phyloP scores from a whole-genome alignment of 2,329 filamentous ascomycete species.

The Balansia obtecta region DNA sequence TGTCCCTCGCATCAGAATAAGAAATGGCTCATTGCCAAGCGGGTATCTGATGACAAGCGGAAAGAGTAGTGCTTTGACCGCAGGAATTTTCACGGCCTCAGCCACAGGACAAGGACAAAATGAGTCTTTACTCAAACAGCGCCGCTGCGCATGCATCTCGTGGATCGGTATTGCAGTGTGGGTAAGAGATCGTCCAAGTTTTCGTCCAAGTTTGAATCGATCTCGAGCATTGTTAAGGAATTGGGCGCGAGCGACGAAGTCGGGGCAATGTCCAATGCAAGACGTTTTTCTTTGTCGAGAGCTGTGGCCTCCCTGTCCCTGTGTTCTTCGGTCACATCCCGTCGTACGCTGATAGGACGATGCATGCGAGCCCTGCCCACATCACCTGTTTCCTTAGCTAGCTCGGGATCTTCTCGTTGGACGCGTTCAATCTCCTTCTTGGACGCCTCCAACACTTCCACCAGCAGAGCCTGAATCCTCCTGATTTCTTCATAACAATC shows the following conservation, averaged over 20 bases:
- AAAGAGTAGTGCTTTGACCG: too few relatives aligned
- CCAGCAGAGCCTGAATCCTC: conserved; percentile 53
- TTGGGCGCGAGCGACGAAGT: conserved; percentile 6
- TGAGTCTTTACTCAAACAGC: conserved; percentile 5
- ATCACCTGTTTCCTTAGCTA: conserved; percentile 25
- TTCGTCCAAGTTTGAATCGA: conserved; percentile 25
- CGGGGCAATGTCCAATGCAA: conserved; percentile 12
- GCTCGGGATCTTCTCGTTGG: conserved; percentile 36
- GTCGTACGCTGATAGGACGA: conserved; percentile 40
- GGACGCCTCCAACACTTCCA: conserved; percentile 49
- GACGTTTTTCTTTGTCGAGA: conserved; percentile 13
- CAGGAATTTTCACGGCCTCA: too few relatives aligned
- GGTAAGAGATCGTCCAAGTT: conserved; percentile 26
- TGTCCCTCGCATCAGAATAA: too few relatives aligned
- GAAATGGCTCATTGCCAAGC: too few relatives aligned
- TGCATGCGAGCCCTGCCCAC: conserved; percentile 33
- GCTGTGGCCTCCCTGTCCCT: conserved; percentile 19
- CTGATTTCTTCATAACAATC: conserved; percentile 69
- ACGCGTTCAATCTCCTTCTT: conserved; percentile 46
- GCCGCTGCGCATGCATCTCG: conserved; percentile 24
- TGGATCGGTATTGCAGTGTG: conserved; percentile 30
- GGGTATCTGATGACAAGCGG: too few relatives aligned
- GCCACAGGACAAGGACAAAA: too few relatives aligned
- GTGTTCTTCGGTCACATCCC: conserved; percentile 23
- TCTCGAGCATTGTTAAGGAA: conserved; percentile 17